phyloP scores from a whole-genome alignment of 768 basidiomycete genomes.

The Boletus reticuloceps region DNA sequence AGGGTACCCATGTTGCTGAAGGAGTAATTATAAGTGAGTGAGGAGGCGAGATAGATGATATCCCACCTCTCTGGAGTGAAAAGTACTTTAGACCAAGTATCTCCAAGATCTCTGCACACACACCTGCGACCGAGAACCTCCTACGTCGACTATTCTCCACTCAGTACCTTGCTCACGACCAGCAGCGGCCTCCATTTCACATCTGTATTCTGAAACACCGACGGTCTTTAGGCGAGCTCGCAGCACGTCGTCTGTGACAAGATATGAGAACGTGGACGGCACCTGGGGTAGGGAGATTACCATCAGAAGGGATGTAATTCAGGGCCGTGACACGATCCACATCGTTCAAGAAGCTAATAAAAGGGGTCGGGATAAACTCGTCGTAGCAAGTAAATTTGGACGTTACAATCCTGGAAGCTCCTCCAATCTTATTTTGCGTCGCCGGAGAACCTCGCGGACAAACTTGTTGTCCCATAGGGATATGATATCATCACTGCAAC shows the following conservation, averaged over 20 bases:
- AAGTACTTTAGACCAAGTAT: slow-evolving; percentile 2
- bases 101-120: slow-evolving; percentile 13
- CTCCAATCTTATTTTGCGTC: slow-evolving; percentile 46
- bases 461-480: slow-evolving; percentile 45
- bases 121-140: slow-evolving; percentile 52
- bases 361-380: not conserved
- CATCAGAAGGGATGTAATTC: slow-evolving; percentile 47
- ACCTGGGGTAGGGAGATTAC: slow-evolving; percentile 21
- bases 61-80: slow-evolving; percentile 34
- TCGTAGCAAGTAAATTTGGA: not conserved
- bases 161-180: slow-evolving; percentile 50
- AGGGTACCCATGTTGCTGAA: slow-evolving; percentile 51
- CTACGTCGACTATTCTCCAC: slow-evolving; percentile 56
- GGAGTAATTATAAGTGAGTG: slow-evolving; percentile 9
- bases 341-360: slow-evolving; percentile 46
- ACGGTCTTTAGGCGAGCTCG: slow-evolving; percentile 58
- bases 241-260: slow-evolving; percentile 46
- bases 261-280: slow-evolving; percentile 5
- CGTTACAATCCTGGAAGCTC: slow-evolving; percentile 51
- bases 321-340: slow-evolving; percentile 45
- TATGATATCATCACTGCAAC: slow-evolving; percentile 42
- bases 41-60: not conserved
- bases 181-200: slow-evolving; percentile 68
- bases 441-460: slow-evolving; percentile 41
- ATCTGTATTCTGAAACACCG: slow-evolving; percentile 79